Base-by-base conservation (phyloP, 2,329 filamentous ascomycete species). In the Monilinia fructicola region DNA sequence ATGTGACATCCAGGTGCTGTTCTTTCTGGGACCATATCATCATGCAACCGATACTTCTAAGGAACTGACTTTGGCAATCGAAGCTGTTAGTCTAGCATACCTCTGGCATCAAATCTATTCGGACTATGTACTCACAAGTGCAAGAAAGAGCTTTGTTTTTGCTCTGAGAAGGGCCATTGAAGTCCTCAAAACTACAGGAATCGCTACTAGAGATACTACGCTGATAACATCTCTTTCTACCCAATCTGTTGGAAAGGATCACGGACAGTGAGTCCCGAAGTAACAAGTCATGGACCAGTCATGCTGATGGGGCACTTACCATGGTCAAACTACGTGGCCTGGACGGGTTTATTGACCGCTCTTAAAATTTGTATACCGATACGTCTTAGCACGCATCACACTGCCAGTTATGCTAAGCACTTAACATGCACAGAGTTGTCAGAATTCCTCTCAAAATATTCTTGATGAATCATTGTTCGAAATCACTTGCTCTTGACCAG, bases 301-400 rank as follows among this genome's bases (percentile, higher is more conserved):
- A 79, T 56, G 80, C 79, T 73, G 81, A 79, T 12, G 81, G 81
- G 42, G 75, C 64, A 62, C 75, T 76, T 40, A 72, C 60, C 68
- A 73, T 76, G 53, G 70, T 68, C 42, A 71, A 75, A 28, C 69
- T 70, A 21, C 28, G 53, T 54, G 53, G 28, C 18, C 26, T 52
- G 18, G 54, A 40, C 16, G 4, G 42, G 9, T 65, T 50, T 40
- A 2, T 26, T 11, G 21, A 48, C 3, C 14, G 7, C 4, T 26
- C 28, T 28, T 26, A 55, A 55, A 35, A 23, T 48, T 4, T 48
- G 11, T 18, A 40, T 66, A 2, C 31, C 67, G n/a, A 31, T 62
- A 21, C 28, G 67, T 18, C 65, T 69, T 16, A 53, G 38, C 23
- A 66, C 28, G n/a, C 59, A 64, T 53, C 42, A 42, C 40, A 44